Base-by-base conservation (phyloP, 148 eudicot species). In the Rhododendron simsii region DNA sequence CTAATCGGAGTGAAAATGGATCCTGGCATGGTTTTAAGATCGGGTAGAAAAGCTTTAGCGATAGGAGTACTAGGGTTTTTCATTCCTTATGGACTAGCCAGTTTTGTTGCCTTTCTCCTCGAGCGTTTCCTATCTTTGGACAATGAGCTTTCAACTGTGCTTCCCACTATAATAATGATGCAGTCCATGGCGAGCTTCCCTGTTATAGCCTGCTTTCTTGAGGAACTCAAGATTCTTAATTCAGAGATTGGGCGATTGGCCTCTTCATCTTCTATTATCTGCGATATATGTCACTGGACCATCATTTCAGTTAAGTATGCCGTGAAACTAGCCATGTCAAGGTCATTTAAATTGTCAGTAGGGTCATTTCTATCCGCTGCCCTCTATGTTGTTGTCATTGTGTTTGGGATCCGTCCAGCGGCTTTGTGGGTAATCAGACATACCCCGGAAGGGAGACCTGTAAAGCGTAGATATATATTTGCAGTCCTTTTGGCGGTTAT, bases 181-280 rank as follows among this genome's bases (percentile, higher is more conserved):
- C 84, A 73, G 16, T 81, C 91, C 0, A 41, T 89, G 39, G 33
- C 87, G 1, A 35, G 86, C 8, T 95, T 93, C 85, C 95, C 94
- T 8, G 96, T 92, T 14, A 88, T 92, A 50, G 89, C 89, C 18
- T 87, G 90, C 87, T 89, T 93, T 51, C 87, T 94, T 3, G 69
- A 85, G 8, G 98, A 95, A 57, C 86, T 95, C 12, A 92, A 92
- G 20, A 88, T 94, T 26, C 87, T 92, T 14, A 92, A 88, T 86
- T 93, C 98, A 2, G 98, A 95, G 71, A 87, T 95, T 9, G 98
- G 98, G 0, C 84, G 94, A 63, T 65, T 95, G 75, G 95, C 95
- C 3, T 83, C 92, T 63, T 89, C 91, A 5, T 41, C 91, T 1
- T 87, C 91, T 21, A 86, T 92, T 63, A 82, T 93, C 2, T 67